phyloP scores from a whole-genome alignment of 2,329 filamentous ascomycete genomes.

The Exophiala aquamarina region DNA sequence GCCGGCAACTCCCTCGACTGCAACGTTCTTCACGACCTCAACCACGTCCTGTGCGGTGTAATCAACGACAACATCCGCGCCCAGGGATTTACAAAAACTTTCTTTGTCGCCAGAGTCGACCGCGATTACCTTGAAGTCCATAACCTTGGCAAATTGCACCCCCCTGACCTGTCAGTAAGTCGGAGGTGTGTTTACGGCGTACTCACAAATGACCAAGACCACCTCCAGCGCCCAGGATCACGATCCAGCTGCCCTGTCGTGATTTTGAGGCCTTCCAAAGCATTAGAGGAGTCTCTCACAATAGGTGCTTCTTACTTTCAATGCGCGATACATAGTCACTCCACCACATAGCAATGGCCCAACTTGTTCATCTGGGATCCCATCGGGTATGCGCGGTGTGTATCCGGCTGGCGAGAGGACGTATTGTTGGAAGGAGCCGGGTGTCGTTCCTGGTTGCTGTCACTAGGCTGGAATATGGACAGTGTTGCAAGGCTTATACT shows the following conservation, averaged over 20 bases:
- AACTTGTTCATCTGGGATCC: constrained; percentile 48
- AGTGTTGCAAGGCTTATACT: no score
- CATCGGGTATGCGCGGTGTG: constrained; percentile 37
- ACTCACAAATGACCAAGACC: no score
- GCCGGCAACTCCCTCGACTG: background rate
- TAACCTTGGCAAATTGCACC: no score
- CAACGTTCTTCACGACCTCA: background rate
- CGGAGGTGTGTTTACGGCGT: no score
- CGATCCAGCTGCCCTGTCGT: no score
- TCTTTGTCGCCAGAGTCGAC: background rate
- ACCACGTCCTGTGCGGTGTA: background rate
- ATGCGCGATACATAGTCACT: constrained; percentile 1
- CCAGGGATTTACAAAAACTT: background rate
- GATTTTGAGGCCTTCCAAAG: no score
- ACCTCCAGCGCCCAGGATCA: no score
- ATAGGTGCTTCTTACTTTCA: no score
- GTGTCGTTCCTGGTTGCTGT: no score
- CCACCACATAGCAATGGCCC: constrained; percentile 67
- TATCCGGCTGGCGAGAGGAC: constrained; percentile 16
- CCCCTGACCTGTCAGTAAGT: no score
- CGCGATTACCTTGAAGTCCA: background rate
- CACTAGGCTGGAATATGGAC: no score
- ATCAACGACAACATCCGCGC: background rate
- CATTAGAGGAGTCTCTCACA: no score
- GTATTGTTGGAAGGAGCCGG: constrained; percentile 31